Evolutionary conservation across 31 red algal genomes (phyloP), one percentile per base, ranked within the genome.

Genomic region (Porphyra umbilicalis): DNA sequence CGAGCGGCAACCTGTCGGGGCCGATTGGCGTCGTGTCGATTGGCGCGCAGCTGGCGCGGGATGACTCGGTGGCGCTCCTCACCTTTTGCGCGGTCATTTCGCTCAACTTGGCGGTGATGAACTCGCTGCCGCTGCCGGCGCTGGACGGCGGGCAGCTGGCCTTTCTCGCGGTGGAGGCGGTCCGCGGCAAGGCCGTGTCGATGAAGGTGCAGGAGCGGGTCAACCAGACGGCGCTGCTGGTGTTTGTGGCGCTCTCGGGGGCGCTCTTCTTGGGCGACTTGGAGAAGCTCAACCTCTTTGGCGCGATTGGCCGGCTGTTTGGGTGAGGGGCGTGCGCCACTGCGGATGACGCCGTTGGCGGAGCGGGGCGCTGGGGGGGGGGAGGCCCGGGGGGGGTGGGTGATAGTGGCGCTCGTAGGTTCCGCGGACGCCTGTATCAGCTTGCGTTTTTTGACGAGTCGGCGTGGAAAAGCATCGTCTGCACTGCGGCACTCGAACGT

Each of bases 141-240:
- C 82, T 99, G 80, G 93, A 99, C 83, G 97, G 97, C n/a, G 97
- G 97, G 10, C 94, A 95, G 79, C 86, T 99, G 88, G 88, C 85
- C 29, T 90, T 98, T 84, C 42, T 98, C 38, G 35, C 91, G 29
- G 84, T 91, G 38, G 96, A 98, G 80, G 87, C 79, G 31, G 33
- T 95, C 32, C 75, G 88, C 16, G 96, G 96, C 20, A 75, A 75
- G 14, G 90, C 96, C 20, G 82, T 98, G 35, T 89, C 96, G 18
- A 76, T 81, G 32, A 75, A 83, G 38, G 79, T 92, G 14, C 92
- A 98, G 81, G 84, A 93, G 36, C 82, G 93, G 34, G 86, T 95
- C 40, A 98, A 95, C 81, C 84, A 89, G 36, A 92, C 90, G 29
- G 93, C 96, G 80, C 79, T 98, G 78, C 38, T 94, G 31, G 46